Percentiles rank a stretch among this genome's conserved stretches.
These are phyloP conservation scores for Cladosporium sphaerospermum DNA, from an alignment of 2,329 filamentous ascomycete genomes.

Conservation along the genomic window DNA sequence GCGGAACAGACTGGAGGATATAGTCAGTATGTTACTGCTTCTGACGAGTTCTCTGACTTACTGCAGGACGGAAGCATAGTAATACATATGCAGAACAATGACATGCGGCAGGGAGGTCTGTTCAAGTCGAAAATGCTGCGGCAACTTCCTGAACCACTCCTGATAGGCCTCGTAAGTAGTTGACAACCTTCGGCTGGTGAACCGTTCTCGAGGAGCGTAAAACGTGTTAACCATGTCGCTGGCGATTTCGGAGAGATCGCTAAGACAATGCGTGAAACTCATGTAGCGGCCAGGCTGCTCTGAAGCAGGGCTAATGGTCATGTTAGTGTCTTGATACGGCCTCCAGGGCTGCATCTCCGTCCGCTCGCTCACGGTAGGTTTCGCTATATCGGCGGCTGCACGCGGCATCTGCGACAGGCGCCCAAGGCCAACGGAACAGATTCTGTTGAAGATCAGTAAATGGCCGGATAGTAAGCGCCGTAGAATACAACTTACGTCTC, in stretches of 20 bases:
- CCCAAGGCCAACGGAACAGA: slow-evolving; percentile 42
- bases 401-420: slow-evolving; percentile 43
- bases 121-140: slow-evolving; percentile 56
- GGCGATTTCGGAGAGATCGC: slow-evolving; percentile 66
- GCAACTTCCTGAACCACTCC: slow-evolving; percentile 64
- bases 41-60: slow-evolving; percentile 37
- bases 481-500: slow-evolving; percentile 36
- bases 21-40: slow-evolving; percentile 13
- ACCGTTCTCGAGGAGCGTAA: slow-evolving; percentile 61
- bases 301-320: slow-evolving; percentile 52
- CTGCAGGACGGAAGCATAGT: slow-evolving; percentile 45
- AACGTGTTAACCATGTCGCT: slow-evolving; percentile 65
- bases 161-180: slow-evolving; percentile 62
- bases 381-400: slow-evolving; percentile 44
- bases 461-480: neutral
- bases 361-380: slow-evolving; percentile 32
- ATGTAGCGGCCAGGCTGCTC: slow-evolving; percentile 56
- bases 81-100: slow-evolving; percentile 51
- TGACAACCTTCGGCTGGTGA: slow-evolving; percentile 59
- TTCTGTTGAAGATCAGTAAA: slow-evolving; percentile 23
- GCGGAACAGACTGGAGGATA: slow-evolving; percentile 66
- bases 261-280: slow-evolving; percentile 49
- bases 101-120: slow-evolving; percentile 68
- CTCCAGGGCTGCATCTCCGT: slow-evolving; percentile 32
- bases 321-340: slow-evolving; percentile 31